Percentiles rank a stretch among this genome's conserved stretches.
These are phyloP conservation scores for Tuber brumale DNA, from an alignment of 495 filamentous ascomycete genomes.

Conservation along the genomic window DNA sequence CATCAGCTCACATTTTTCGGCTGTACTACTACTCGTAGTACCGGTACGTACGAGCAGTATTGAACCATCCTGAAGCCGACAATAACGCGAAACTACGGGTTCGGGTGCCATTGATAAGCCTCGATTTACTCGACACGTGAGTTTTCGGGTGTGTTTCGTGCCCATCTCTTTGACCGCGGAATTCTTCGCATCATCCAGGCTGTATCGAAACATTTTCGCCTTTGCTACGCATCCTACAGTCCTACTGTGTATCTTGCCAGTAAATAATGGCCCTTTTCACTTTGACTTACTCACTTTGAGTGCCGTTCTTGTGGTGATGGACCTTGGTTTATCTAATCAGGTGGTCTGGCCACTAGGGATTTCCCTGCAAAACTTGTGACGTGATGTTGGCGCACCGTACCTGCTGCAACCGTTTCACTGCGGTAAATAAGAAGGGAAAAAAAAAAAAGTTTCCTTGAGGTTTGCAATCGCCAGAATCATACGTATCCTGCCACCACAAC, in stretches of 20 bases:
- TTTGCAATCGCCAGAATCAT: not conserved
- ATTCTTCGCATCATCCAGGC: not conserved
- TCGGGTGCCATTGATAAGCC: not conserved
- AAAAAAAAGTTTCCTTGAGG: not conserved
- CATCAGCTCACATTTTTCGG: not conserved
- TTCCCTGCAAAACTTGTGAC: not conserved
- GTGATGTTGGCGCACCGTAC: not conserved
- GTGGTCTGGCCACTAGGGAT: not conserved
- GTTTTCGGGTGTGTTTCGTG: not conserved
- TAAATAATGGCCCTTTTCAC: not conserved
- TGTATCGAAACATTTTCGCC: no score
- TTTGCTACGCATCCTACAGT: no score
- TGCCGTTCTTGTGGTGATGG: not conserved
- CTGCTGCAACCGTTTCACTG: not conserved
- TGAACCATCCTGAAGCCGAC: not conserved
- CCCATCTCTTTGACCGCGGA: not conserved
- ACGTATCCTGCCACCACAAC: not conserved
- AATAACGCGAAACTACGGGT: not conserved
- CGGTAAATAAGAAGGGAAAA: not conserved
- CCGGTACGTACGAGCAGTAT: not conserved
- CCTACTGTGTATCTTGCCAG: not conserved
- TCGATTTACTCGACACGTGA: not conserved
- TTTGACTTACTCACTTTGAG: not conserved
- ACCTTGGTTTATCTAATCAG: not conserved
- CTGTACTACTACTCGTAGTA: no score